A percentile compares a stretch with the other conserved stretches of the same genome.
Conservation (phyloP, 73 alveolate species). For the Paramecium biaurelia region DNA sequence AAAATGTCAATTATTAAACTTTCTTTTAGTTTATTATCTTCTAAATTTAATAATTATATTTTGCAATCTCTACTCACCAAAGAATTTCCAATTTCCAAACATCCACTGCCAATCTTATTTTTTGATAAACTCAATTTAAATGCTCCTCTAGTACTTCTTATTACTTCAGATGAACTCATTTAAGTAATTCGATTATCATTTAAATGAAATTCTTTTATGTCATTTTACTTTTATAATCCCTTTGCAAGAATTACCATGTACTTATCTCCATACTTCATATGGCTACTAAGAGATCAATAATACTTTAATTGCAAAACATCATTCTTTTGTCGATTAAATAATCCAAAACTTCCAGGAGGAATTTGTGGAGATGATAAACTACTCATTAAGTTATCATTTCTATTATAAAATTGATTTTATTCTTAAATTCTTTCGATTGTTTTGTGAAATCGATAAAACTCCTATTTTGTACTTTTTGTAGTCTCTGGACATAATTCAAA, state of each 20-base stretch:
- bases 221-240: neutral
- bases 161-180: neutral
- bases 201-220: neutral
- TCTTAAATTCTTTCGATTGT: neutral
- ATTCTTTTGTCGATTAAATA: neutral
- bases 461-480: neutral
- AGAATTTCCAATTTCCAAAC: neutral
- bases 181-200: neutral
- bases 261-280: slow-evolving; percentile 28
- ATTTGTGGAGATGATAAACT: neutral
- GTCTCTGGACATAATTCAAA: neutral
- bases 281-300: neutral
- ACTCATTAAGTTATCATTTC: neutral
- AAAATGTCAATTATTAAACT: neutral
- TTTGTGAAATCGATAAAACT: neutral
- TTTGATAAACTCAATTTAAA: neutral
- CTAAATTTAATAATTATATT: slow-evolving; percentile 40
- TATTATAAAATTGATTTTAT: neutral
- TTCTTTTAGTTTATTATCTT: slow-evolving; percentile 42
- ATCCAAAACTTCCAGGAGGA: slow-evolving; percentile 26
- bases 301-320: neutral
- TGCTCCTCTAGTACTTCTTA: slow-evolving; percentile 21
- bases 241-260: neutral
- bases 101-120: neutral
- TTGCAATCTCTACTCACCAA: slow-evolving; percentile 20